Conservation (phyloP, 2,329 filamentous ascomycete genomes). For the Fusarium equiseti region DNA sequence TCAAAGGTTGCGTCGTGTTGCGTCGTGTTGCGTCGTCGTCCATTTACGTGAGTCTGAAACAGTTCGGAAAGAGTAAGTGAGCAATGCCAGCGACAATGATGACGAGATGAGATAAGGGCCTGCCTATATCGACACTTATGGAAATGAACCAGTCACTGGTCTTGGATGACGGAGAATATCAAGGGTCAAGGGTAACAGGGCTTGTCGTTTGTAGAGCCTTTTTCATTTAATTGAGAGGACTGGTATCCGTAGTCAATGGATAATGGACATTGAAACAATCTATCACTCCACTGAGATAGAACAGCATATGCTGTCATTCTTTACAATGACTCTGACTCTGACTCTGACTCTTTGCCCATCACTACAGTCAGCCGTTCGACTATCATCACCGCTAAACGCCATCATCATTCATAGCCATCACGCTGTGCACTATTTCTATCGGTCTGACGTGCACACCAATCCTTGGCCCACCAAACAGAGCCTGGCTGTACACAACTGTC, state of each 20-base stretch:
- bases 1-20: slow-evolving; percentile 21
- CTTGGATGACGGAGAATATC: slow-evolving; percentile 26
- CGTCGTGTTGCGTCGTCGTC: slow-evolving; percentile 21
- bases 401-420: slow-evolving; percentile 11
- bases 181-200: slow-evolving; percentile 38
- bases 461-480: slow-evolving; percentile 35
- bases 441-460: slow-evolving; percentile 42
- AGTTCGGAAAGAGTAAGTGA: slow-evolving; percentile 7
- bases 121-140: slow-evolving; percentile 10
- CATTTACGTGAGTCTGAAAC: slow-evolving; percentile 37
- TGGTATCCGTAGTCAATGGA: slow-evolving; percentile 3
- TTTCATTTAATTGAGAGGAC: slow-evolving; percentile 39
- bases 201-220: slow-evolving; percentile 31
- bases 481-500: slow-evolving; percentile 23
- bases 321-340: slow-evolving; percentile 21
- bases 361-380: slow-evolving; percentile 1
- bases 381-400: slow-evolving; percentile 17
- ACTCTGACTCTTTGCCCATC: slow-evolving; percentile 17
- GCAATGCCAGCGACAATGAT: slow-evolving; percentile 36
- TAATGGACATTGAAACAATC: slow-evolving; percentile 6
- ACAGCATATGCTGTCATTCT: slow-evolving; percentile 20
- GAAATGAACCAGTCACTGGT: slow-evolving; percentile 10
- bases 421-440: slow-evolving; percentile 19
- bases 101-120: slow-evolving; percentile 43
- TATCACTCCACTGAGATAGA: background rate